These are phyloP conservation scores for Serpula lacrymans DNA, from an alignment of 768 basidiomycete genomes.

Conservation along the genomic window DNA sequence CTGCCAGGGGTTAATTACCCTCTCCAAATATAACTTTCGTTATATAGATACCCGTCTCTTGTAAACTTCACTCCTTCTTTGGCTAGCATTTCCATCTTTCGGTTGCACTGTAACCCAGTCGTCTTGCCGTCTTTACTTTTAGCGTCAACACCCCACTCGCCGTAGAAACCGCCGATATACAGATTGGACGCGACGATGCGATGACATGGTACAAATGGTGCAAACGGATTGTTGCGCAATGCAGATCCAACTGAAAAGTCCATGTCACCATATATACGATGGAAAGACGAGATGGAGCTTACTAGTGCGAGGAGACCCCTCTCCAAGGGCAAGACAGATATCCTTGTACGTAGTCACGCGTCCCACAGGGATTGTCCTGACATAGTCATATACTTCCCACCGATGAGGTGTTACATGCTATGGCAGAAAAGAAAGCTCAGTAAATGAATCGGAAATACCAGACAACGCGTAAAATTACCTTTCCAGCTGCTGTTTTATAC, in stretches of 20 bases:
- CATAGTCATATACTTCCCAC: slow-evolving; percentile 61
- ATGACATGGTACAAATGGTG: slow-evolving; percentile 67
- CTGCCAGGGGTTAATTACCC: no score
- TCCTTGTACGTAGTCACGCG: slow-evolving; percentile 57
- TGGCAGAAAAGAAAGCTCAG: slow-evolving; percentile 20
- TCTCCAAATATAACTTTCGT: slow-evolving; percentile 15
- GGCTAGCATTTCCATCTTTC: slow-evolving; percentile 48
- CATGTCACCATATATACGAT: neutral
- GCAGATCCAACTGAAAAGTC: slow-evolving; percentile 55
- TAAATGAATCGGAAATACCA: neutral
- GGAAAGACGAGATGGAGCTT: neutral
- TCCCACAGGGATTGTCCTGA: slow-evolving; percentile 45
- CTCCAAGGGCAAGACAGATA: slow-evolving; percentile 44
- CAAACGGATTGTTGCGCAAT: slow-evolving; percentile 62
- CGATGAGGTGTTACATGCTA: slow-evolving; percentile 51
- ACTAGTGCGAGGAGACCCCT: slow-evolving; percentile 64
- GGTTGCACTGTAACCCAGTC: slow-evolving; percentile 38
- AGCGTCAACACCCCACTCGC: slow-evolving; percentile 53
- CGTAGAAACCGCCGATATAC: slow-evolving; percentile 61
- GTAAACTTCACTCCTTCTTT: slow-evolving; percentile 54
- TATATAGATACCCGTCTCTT: slow-evolving; percentile 38
- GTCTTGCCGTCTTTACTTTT: slow-evolving; percentile 17
- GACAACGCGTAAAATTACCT: slow-evolving; percentile 13
- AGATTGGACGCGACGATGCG: slow-evolving; percentile 60
- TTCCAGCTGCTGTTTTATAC: slow-evolving; percentile 25